A percentile compares a stretch with the other conserved stretches of the same genome.
These are phyloP conservation scores for Penicillium digitatum DNA, from an alignment of 2,329 filamentous ascomycete species.

Conservation along the genomic window DNA sequence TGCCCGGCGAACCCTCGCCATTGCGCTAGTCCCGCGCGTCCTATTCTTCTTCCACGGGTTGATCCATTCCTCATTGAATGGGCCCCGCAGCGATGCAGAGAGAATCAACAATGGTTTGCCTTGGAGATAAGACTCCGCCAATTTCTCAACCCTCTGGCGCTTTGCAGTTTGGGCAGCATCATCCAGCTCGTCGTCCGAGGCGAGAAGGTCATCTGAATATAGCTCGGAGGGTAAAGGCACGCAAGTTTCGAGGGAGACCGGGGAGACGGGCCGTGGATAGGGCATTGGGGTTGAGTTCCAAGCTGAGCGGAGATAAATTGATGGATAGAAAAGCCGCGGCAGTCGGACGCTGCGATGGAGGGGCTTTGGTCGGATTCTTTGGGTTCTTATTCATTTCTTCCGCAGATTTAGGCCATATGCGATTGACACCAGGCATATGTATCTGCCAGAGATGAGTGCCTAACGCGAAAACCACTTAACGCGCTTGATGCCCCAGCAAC, in stretches of 20 bases:
- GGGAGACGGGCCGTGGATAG: conserved; percentile 30
- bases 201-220: conserved; percentile 28
- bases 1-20: not conserved
- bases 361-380: conserved; percentile 2
- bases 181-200: conserved; percentile 41
- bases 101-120: conserved; percentile 45
- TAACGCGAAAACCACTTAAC: conserved; percentile 12
- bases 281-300: conserved; percentile 29
- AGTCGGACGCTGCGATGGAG: conserved; percentile 22
- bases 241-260: conserved; percentile 37
- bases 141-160: conserved; percentile 42
- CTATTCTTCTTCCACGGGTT: conserved; percentile 45
- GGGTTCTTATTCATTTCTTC: conserved; percentile 15
- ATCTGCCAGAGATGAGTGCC: not conserved
- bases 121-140: conserved; percentile 41
- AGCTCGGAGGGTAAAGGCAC: conserved; percentile 23
- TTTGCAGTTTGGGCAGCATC: conserved; percentile 34
- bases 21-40: not conserved
- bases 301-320: not conserved
- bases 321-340: conserved; percentile 15
- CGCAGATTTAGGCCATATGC: not conserved
- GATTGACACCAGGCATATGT: not conserved
- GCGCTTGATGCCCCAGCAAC: conserved; percentile 6
- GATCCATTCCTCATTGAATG: conserved; percentile 43
- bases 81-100: conserved; percentile 45